These are phyloP conservation scores for Sclerospora graminicola DNA, from an alignment of 352 stramenopile species.

Conservation along the genomic window DNA sequence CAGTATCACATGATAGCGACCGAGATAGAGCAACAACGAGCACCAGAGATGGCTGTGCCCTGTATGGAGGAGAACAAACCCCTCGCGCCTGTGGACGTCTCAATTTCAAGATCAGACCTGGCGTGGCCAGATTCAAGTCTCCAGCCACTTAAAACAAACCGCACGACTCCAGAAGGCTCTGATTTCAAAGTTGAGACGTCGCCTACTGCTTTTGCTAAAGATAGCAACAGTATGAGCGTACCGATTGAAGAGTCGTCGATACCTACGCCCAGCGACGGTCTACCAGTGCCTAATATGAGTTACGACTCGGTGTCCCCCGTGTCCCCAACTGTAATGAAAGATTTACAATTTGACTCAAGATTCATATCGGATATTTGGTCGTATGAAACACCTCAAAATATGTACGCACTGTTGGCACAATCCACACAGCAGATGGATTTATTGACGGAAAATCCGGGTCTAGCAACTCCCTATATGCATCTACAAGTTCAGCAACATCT, in stretches of 20 bases:
- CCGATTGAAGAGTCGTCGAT: slow-evolving; percentile 7
- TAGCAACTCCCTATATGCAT: slow-evolving; percentile 31
- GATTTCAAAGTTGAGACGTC: slow-evolving; percentile 16
- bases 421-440: slow-evolving; percentile 17
- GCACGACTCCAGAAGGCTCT: slow-evolving; percentile 12
- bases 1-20: slow-evolving; percentile 5
- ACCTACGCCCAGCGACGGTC: slow-evolving; percentile 15
- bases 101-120: neutral
- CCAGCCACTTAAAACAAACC: slow-evolving; percentile 10
- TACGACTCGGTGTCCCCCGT: slow-evolving; percentile 19
- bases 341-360: slow-evolving; percentile 37
- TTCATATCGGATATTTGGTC: slow-evolving; percentile 35
- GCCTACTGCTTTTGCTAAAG: slow-evolving; percentile 1
- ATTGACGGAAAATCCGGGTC: slow-evolving; percentile 15
- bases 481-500: slow-evolving; percentile 22
- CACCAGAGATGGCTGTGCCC: slow-evolving; percentile 11
- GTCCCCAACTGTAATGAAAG: slow-evolving; percentile 23
- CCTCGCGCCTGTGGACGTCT: neutral
- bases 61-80: slow-evolving; percentile 10
- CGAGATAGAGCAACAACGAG: slow-evolving; percentile 24
- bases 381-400: slow-evolving; percentile 40
- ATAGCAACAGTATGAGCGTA: neutral
- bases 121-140: slow-evolving; percentile 13
- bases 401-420: slow-evolving; percentile 38
- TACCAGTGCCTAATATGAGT: slow-evolving; percentile 14